Evolutionary conservation across 108 stramenopile species (phyloP).

Genomic region (Mediolabrus comicus): DNA sequence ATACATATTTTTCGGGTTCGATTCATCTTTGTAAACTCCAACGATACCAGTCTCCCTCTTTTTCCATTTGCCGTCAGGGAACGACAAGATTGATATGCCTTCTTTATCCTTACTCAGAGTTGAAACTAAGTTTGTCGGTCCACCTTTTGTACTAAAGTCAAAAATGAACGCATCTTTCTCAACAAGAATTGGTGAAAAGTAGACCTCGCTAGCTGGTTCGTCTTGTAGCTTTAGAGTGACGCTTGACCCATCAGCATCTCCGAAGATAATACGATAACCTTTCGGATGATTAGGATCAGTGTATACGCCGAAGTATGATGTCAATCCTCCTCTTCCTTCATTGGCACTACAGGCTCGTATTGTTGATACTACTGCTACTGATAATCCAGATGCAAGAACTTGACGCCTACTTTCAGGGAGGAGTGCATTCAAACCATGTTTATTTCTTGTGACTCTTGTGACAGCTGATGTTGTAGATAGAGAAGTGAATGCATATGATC

Average conservation of each 20-base stretch:
- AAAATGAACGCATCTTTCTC: background rate
- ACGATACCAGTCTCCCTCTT: background rate
- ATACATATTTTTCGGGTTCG: background rate
- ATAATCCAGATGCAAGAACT: too few species aligned
- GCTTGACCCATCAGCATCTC: background rate
- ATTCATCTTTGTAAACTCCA: background rate
- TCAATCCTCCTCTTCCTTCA: too few species aligned
- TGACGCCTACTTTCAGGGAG: too few species aligned
- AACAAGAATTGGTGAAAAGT: background rate
- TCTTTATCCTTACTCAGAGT: too few species aligned
- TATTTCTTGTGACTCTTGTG: too few species aligned
- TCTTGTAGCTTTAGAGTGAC: background rate
- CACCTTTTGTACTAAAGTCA: background rate
- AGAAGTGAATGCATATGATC: too few species aligned
- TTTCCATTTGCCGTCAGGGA: background rate
- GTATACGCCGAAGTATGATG: too few species aligned
- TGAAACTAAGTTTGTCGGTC: background rate
- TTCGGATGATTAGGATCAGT: background rate
- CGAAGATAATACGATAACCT: background rate
- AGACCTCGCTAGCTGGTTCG: background rate
- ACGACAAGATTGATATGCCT: too few species aligned
- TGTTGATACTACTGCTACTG: too few species aligned
- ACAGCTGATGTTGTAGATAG: too few species aligned
- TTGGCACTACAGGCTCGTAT: too few species aligned
- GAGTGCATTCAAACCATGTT: too few species aligned